Evolutionary conservation across 441 rosid genomes (phyloP), one percentile per base, ranked within the genome.

Genomic region (Manihot esculenta): DNA sequence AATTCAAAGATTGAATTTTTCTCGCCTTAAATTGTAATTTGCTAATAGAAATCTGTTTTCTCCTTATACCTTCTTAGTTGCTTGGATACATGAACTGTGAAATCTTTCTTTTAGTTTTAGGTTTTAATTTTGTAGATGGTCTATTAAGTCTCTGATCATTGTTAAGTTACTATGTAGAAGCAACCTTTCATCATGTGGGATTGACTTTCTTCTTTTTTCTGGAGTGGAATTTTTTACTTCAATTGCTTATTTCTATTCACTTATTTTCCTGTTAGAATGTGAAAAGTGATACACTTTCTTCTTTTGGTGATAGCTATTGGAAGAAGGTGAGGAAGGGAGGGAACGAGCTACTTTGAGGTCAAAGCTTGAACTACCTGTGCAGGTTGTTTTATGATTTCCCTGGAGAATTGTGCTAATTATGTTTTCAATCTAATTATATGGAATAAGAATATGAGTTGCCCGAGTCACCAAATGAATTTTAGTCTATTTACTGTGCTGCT

Each of bases 301-400:
- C n/a, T 54, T 69, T 73, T 74, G 72, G 60, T 83, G 74, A 68
- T 80, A 95, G 99, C 80, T 96, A 71, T 75, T 96, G 85, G 94
- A 91, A 81, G 98, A 95, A 79, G 88, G 91, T 64, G 90, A 88
- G 77, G 98, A 90, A 77, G 98, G 99, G 67, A 96, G 84, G 79
- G 89, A 90, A 70, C 89, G 84, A 38, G 83, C 87, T 76, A 83
- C 92, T 45, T 75, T 93, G 82, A 87, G 92, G 86, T 86, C 97
- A 74, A 96, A 96, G 92, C 98, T 96, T 84, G 99, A 96, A 83
- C 94, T 96, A 70, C 98, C 98, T 41, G 94, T 91, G 77, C 98
- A 93, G 97, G 99, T 96, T 79, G 95, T 90, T 82, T 56, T 75
- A 49, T 66, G 66, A 17, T 41, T 54, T 70, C 30, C 49, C 53